phyloP scores from a whole-genome alignment of 495 filamentous ascomycete genomes.

The Melanomma pulvis-pyrius region DNA sequence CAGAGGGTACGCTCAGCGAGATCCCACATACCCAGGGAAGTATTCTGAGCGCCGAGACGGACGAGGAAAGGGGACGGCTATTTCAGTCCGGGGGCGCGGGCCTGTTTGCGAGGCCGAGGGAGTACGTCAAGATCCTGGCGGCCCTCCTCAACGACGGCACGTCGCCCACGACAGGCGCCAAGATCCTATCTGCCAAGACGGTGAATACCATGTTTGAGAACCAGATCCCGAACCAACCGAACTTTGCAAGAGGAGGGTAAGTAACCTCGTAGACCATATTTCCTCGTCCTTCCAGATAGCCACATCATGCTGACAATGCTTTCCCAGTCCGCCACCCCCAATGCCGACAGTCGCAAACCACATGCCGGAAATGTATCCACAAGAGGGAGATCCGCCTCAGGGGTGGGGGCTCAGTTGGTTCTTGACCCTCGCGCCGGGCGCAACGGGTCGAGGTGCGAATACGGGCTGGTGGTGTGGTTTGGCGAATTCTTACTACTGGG shows the following conservation, averaged over 20 bases:
- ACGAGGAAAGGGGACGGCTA: conserved; percentile 43
- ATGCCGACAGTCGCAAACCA: conserved; percentile 56
- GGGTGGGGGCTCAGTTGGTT: conserved; percentile 65
- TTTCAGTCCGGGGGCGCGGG: conserved; percentile 63
- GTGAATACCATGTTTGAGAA: conserved; percentile 64
- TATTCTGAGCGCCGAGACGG: conserved; percentile 47
- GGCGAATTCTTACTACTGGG: conserved; percentile 65
- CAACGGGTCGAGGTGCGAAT: conserved; percentile 53
- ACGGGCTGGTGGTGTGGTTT: conserved; percentile 63
- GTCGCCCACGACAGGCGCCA: conserved; percentile 48
- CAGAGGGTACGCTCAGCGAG: conserved; percentile 49
- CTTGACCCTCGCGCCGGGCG: conserved; percentile 45
- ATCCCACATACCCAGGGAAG: conserved; percentile 54
- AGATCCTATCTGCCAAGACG: conserved; percentile 54
- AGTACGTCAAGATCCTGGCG: conserved; percentile 50
- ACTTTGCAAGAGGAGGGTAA: neutral
- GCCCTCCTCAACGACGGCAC: conserved; percentile 45
- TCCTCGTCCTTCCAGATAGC: neutral
- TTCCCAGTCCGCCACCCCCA: conserved; percentile 46
- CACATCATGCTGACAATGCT: conserved; percentile 25
- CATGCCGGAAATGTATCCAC: conserved; percentile 54
- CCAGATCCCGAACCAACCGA: conserved; percentile 54
- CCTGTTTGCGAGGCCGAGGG: conserved; percentile 55
- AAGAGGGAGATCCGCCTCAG: conserved; percentile 54
- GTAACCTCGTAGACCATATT: neutral